Evolutionary conservation across 2,329 filamentous ascomycete species (phyloP).

Genomic region (Tothia fuscella): DNA sequence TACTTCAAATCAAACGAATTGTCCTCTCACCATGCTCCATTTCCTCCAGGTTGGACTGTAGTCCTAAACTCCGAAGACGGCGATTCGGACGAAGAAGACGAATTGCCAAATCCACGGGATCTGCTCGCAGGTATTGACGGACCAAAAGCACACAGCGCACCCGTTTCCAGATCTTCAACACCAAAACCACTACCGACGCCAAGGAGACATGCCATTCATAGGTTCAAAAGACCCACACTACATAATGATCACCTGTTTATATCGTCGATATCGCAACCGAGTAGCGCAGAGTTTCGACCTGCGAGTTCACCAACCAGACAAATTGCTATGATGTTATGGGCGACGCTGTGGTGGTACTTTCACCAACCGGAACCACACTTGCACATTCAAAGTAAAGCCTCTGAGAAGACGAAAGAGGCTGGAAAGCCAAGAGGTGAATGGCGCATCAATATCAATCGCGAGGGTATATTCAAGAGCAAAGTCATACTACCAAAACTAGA

Average conservation of each 20-base stretch:
- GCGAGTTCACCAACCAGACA: slow-evolving; percentile 72
- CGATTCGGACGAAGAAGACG: slow-evolving; percentile 17
- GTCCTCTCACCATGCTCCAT: slow-evolving; percentile 50
- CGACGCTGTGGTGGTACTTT: slow-evolving; percentile 94
- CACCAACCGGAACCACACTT: slow-evolving; percentile 66
- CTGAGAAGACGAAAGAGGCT: slow-evolving; percentile 48
- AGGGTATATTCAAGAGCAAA: slow-evolving; percentile 76
- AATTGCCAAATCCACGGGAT: slow-evolving; percentile 10
- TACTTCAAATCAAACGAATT: slow-evolving; percentile 78
- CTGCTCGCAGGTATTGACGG: neutral
- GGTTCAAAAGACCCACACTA: slow-evolving; percentile 65
- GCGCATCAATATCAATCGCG: slow-evolving; percentile 70
- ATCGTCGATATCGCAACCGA: slow-evolving; percentile 79
- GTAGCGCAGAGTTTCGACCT: slow-evolving; percentile 66
- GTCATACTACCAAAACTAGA: slow-evolving; percentile 84
- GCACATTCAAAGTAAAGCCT: slow-evolving; percentile 50
- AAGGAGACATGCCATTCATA: slow-evolving; percentile 30
- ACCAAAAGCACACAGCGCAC: neutral
- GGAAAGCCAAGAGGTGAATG: slow-evolving; percentile 77
- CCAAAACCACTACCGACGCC: neutral
- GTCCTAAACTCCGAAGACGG: slow-evolving; percentile 61
- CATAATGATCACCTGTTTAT: slow-evolving; percentile 77
- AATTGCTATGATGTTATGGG: slow-evolving; percentile 94
- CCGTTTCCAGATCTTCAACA: neutral
- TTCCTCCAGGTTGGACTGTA: slow-evolving; percentile 82